Conservation (phyloP, 2,329 filamentous ascomycete genomes). For the Furcasterigmium furcatum region DNA sequence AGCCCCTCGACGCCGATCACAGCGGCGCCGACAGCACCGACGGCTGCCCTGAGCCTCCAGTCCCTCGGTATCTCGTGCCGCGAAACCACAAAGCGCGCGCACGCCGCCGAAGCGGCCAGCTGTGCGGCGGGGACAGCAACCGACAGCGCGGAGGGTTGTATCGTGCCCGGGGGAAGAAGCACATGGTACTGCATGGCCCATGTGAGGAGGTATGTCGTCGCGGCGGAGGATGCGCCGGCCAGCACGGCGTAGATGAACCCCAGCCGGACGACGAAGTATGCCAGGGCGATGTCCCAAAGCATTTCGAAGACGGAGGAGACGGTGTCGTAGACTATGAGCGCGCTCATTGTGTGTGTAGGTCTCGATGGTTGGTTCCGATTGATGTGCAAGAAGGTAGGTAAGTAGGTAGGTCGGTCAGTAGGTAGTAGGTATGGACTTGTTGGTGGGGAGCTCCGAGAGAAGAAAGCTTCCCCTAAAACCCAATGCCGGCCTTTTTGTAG, state of each 20-base stretch:
- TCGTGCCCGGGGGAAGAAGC: no score
- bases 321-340: conserved; percentile 27
- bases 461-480: no score
- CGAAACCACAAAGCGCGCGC: conserved; percentile 5
- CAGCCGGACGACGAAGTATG: conserved; percentile 27
- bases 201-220: not conserved
- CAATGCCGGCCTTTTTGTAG: not conserved
- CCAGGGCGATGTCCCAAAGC: conserved; percentile 32
- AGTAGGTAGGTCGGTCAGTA: no score
- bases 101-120: not conserved
- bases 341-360: not conserved
- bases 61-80: conserved; percentile 9
- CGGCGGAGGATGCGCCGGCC: conserved; percentile 16
- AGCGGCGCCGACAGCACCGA: conserved; percentile 5
- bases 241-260: conserved; percentile 25
- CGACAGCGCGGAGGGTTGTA: no score
- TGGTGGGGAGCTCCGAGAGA: no score
- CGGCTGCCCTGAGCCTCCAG: conserved; percentile 8
- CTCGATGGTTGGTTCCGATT: not conserved
- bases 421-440: no score
- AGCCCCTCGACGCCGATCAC: conserved; percentile 2
- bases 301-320: conserved; percentile 29
- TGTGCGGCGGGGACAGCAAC: conserved; percentile 1
- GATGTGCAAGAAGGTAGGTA: not conserved
- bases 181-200: conserved; percentile 1